Evolutionary conservation across 805 yeast species (phyloP).

Genomic region (Starmerella geochares): DNA sequence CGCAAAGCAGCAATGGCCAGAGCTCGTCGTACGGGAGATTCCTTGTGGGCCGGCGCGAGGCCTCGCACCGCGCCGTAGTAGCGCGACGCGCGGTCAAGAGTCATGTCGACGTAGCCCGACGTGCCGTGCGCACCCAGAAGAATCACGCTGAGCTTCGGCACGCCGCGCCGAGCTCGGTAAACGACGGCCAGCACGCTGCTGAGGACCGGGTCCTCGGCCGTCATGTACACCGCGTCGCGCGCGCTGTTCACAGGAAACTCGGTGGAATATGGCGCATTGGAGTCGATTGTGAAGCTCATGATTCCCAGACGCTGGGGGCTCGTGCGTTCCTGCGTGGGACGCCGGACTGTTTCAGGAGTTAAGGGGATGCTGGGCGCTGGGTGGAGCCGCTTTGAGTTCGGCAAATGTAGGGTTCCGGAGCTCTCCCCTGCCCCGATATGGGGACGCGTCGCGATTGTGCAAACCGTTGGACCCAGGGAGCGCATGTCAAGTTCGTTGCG

Average conservation of each 20-base stretch:
- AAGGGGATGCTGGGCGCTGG: not conserved
- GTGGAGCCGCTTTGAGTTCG: not conserved
- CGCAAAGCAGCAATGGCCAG: constrained; percentile 65
- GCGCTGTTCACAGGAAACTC: constrained; percentile 24
- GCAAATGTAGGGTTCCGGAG: not conserved
- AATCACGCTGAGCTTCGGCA: constrained; percentile 28
- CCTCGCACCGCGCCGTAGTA: constrained; percentile 75
- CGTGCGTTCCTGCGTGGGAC: not conserved
- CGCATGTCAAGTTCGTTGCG: too few species aligned
- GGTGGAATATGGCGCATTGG: constrained; percentile 31
- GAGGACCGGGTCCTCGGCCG: constrained; percentile 30
- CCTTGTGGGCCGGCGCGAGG: constrained; percentile 39
- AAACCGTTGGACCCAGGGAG: too few species aligned
- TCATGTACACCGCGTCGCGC: constrained; percentile 33
- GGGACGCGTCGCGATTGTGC: too few species aligned
- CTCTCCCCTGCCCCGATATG: not conserved
- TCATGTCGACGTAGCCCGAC: constrained; percentile 47
- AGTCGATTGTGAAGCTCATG: constrained; percentile 26
- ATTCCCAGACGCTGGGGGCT: not conserved
- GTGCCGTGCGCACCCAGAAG: constrained; percentile 46
- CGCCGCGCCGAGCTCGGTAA: constrained; percentile 25
- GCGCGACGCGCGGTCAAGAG: constrained; percentile 49
- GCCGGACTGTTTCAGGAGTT: constrained; percentile 1
- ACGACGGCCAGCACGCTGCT: constrained; percentile 32
- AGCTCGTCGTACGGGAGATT: constrained; percentile 57